A percentile compares a stretch with the other conserved stretches of the same genome.
Evolutionary conservation across 2,329 filamentous ascomycete species (phyloP).

Genomic region (Trichoderma brevicompactum): DNA sequence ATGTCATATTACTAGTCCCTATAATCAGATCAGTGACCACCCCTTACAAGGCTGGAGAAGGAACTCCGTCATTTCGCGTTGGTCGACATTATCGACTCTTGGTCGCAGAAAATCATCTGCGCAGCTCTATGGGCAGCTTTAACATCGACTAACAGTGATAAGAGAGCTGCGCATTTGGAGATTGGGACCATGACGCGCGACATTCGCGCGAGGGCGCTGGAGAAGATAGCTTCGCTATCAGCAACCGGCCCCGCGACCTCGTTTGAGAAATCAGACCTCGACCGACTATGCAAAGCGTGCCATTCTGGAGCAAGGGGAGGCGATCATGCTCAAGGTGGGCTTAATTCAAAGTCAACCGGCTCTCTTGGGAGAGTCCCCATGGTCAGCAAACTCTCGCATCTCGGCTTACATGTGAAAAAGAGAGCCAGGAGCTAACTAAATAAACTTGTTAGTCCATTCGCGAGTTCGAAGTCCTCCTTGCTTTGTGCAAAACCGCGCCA

Average conservation of each 20-base stretch:
- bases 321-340: slow-evolving; percentile 55
- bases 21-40: slow-evolving; percentile 21
- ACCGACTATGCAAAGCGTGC: slow-evolving; percentile 63
- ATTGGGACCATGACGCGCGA: slow-evolving; percentile 53
- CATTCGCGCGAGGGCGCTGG: slow-evolving; percentile 64
- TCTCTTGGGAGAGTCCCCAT: slow-evolving; percentile 62
- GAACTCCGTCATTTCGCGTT: slow-evolving; percentile 12
- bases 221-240: slow-evolving; percentile 68
- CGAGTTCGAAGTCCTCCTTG: slow-evolving; percentile 89
- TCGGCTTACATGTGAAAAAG: neutral
- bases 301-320: slow-evolving; percentile 51
- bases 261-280: slow-evolving; percentile 66
- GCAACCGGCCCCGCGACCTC: slow-evolving; percentile 57
- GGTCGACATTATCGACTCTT: neutral
- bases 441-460: slow-evolving; percentile 67
- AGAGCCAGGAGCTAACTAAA: neutral
- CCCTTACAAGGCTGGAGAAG: slow-evolving; percentile 21
- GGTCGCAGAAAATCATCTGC: slow-evolving; percentile 18
- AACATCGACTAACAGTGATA: neutral
- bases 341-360: slow-evolving; percentile 42
- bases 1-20: slow-evolving; percentile 1
- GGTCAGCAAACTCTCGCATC: slow-evolving; percentile 48
- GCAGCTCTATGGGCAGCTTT: slow-evolving; percentile 15
- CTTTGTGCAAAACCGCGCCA: slow-evolving; percentile 87
- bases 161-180: neutral